A percentile compares a stretch with the other conserved stretches of the same genome.
These are phyloP conservation scores for Bremia lactucae DNA, from an alignment of 352 stramenopile genomes.

Conservation along the genomic window DNA sequence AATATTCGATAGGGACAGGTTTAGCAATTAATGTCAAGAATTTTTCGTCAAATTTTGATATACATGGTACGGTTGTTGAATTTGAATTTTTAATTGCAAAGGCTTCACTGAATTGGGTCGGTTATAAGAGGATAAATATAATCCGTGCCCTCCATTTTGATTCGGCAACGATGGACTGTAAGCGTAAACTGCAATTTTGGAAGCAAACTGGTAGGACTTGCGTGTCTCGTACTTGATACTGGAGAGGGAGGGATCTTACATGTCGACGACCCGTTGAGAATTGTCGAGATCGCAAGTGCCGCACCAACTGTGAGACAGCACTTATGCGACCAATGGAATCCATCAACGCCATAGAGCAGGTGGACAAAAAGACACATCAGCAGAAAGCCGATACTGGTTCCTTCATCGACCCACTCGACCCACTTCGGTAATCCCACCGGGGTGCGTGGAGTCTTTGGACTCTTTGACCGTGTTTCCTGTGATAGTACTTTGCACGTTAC, in stretches of 20 bases:
- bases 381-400: constrained; percentile 67
- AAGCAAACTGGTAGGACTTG: constrained; percentile 40
- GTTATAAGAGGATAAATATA: constrained; percentile 39
- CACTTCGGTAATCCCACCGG: constrained; percentile 45
- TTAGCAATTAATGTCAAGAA: constrained; percentile 30
- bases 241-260: constrained; percentile 15
- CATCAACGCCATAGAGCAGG: constrained; percentile 70
- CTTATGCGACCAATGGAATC: constrained; percentile 82
- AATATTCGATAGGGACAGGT: constrained; percentile 25
- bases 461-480: constrained; percentile 19
- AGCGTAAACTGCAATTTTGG: constrained; percentile 71
- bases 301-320: constrained; percentile 73
- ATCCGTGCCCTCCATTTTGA: constrained; percentile 70
- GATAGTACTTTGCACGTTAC: constrained; percentile 67
- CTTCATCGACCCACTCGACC: constrained; percentile 68
- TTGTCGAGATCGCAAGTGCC: constrained; percentile 70
- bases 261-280: constrained; percentile 48
- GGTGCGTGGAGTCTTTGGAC: constrained; percentile 14
- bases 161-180: constrained; percentile 68
- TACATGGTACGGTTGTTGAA: too few species aligned
- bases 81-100: too few species aligned
- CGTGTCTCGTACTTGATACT: constrained; percentile 28
- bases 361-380: constrained; percentile 81
- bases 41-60: constrained; percentile 13
- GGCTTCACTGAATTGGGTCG: too few species aligned